phyloP scores from a whole-genome alignment of 805 yeast species.

The Zygosaccharomyces bailii region DNA sequence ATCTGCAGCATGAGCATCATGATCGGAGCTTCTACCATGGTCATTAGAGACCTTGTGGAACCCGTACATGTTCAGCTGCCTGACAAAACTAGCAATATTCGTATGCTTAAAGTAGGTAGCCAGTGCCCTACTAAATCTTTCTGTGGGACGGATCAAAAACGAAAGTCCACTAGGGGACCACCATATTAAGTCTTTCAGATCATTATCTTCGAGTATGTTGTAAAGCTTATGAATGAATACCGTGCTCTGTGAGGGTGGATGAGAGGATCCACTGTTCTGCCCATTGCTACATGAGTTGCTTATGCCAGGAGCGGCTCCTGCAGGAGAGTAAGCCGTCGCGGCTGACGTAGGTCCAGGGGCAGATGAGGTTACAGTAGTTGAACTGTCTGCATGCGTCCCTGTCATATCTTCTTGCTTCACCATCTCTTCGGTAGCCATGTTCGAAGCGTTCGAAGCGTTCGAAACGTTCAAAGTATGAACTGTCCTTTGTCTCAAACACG shows the following conservation, averaged over 20 bases:
- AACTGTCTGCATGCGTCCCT: neutral
- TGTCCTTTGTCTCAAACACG: constrained; percentile 2
- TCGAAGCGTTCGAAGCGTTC: neutral
- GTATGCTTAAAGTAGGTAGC: constrained; percentile 73
- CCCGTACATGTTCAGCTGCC: constrained; percentile 80
- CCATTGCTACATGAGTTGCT: constrained; percentile 3
- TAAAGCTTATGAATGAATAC: constrained; percentile 86
- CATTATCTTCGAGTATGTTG: constrained; percentile 80
- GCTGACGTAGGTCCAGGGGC: neutral
- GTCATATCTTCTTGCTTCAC: constrained; percentile 8
- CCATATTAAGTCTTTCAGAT: constrained; percentile 73
- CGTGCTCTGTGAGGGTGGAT: constrained; percentile 42
- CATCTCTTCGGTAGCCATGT: constrained; percentile 5
- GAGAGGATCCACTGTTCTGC: constrained; percentile 2
- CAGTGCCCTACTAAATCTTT: constrained; percentile 73
- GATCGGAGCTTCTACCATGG: constrained; percentile 14
- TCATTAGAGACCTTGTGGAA: constrained; percentile 59
- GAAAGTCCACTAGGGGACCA: constrained; percentile 74
- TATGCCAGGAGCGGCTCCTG: constrained; percentile 4
- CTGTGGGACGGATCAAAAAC: constrained; percentile 72
- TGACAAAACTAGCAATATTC: constrained; percentile 72
- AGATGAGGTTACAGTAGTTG: neutral
- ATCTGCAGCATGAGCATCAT: constrained; percentile 2
- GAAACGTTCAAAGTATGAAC: neutral
- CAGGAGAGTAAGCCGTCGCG: constrained; percentile 1